Evolutionary conservation across 2,329 filamentous ascomycete species (phyloP).

Genomic region (Thyridium curvatum): DNA sequence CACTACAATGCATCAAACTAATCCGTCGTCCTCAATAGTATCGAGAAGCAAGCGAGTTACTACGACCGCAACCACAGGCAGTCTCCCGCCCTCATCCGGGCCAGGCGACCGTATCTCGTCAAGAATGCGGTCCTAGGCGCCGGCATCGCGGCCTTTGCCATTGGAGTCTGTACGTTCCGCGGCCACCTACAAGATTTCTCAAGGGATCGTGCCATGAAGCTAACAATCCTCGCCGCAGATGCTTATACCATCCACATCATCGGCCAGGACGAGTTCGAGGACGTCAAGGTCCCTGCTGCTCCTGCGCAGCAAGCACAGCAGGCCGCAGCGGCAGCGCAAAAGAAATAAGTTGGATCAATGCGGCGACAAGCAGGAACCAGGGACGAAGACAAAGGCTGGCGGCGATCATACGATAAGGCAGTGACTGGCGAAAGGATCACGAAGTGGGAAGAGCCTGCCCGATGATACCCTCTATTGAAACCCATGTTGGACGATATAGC

Average conservation of each 20-base stretch:
- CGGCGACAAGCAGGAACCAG: too few species aligned
- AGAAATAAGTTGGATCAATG: slow-evolving; percentile 17
- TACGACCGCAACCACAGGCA: slow-evolving; percentile 86
- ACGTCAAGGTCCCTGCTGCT: slow-evolving; percentile 81
- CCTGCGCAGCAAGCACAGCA: slow-evolving; percentile 29
- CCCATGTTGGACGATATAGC: too few species aligned
- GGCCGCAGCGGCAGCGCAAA: slow-evolving; percentile 21
- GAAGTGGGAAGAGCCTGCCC: too few species aligned
- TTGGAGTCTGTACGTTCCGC: slow-evolving; percentile 86
- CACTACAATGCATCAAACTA: too few species aligned
- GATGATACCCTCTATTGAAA: too few species aligned
- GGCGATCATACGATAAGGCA: too few species aligned
- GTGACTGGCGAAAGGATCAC: too few species aligned
- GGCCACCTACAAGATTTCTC: too few species aligned
- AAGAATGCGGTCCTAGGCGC: slow-evolving; percentile 81
- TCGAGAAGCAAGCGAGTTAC: slow-evolving; percentile 54
- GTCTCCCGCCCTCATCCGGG: slow-evolving; percentile 82
- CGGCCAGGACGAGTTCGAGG: slow-evolving; percentile 94
- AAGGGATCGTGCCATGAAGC: not conserved
- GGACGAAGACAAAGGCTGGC: too few species aligned
- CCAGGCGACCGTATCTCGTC: slow-evolving; percentile 82
- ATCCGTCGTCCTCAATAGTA: not conserved
- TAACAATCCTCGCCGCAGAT: slow-evolving; percentile 32
- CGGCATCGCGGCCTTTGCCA: slow-evolving; percentile 67
- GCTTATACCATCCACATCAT: slow-evolving; percentile 70